Evolutionary conservation across 345 rosid species (phyloP).

Genomic region (Rhodamnia argentea): DNA sequence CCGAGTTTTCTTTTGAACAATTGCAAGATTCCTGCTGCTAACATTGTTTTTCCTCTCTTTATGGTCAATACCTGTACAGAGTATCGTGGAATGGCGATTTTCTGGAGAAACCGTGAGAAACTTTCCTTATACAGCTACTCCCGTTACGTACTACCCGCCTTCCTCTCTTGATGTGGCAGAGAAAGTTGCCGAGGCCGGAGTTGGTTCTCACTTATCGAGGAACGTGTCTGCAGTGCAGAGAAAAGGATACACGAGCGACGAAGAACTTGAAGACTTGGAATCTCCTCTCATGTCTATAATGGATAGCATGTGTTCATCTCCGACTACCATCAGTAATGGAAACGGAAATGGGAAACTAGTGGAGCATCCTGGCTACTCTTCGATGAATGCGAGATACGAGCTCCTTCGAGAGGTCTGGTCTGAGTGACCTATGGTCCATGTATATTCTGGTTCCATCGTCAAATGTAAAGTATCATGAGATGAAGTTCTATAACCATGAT

Average conservation of each 20-base stretch:
- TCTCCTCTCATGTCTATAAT: conserved; percentile 59
- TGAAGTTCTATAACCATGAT: neutral
- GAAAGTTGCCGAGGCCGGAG: conserved; percentile 52
- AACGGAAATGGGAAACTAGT: conserved; percentile 15
- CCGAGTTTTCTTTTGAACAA: neutral
- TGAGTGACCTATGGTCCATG: conserved; percentile 8
- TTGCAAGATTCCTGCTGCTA: neutral
- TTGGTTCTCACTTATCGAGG: conserved; percentile 31
- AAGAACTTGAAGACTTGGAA: conserved; percentile 79
- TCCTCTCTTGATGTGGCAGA: conserved; percentile 47
- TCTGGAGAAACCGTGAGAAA: conserved; percentile 35
- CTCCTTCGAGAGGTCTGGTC: conserved; percentile 91
- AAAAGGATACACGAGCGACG: conserved; percentile 92
- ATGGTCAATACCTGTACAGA: conserved; percentile 15
- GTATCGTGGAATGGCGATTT: conserved; percentile 43
- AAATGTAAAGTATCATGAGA: neutral
- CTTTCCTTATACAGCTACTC: conserved; percentile 70
- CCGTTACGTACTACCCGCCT: conserved; percentile 53
- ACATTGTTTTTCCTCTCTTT: neutral
- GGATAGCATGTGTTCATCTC: conserved; percentile 28
- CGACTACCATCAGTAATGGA: conserved; percentile 11
- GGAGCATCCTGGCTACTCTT: neutral
- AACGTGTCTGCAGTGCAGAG: conserved; percentile 54
- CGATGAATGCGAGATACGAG: conserved; percentile 50
- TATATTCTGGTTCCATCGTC: neutral